Evolutionary conservation across 306 rosid genomes (phyloP).

Genomic region (Trifolium repens): DNA sequence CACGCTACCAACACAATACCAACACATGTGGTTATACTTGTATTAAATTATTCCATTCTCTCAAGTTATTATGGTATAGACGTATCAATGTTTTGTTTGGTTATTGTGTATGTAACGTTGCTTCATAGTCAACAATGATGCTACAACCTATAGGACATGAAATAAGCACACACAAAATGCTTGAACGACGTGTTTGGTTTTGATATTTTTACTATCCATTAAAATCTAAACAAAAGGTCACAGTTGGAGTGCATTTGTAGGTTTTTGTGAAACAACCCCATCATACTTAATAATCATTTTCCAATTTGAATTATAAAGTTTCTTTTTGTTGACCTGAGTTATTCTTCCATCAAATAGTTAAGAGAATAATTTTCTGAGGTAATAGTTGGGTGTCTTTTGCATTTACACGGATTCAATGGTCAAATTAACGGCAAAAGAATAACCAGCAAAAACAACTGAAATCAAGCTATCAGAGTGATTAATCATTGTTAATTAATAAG

Average conservation of each 20-base stretch:
- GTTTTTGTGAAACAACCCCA: not conserved
- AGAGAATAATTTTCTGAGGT: not conserved
- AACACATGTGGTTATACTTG: too few species aligned
- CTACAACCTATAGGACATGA: not conserved
- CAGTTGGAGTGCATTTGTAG: not conserved
- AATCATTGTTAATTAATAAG: not conserved
- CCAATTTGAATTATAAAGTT: slow-evolving; percentile 3
- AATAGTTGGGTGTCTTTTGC: too few species aligned
- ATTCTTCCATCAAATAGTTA: not conserved
- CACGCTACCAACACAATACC: too few species aligned
- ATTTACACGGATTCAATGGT: not conserved
- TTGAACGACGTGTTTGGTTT: not conserved
- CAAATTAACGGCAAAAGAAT: not conserved
- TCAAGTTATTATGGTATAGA: too few species aligned
- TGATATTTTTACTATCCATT: not conserved
- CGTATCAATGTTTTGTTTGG: too few species aligned
- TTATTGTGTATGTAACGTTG: too few species aligned
- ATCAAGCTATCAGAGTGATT: not conserved
- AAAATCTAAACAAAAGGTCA: not conserved
- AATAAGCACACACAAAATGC: not conserved
- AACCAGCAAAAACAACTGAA: not conserved
- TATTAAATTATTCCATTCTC: too few species aligned
- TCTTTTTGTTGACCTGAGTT: not conserved
- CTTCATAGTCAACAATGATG: too few species aligned
- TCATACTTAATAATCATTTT: not conserved